These are phyloP conservation scores for Pestalotiopsis sp. DNA, from an alignment of 2,329 filamentous ascomycete species.

Conservation along the genomic window DNA sequence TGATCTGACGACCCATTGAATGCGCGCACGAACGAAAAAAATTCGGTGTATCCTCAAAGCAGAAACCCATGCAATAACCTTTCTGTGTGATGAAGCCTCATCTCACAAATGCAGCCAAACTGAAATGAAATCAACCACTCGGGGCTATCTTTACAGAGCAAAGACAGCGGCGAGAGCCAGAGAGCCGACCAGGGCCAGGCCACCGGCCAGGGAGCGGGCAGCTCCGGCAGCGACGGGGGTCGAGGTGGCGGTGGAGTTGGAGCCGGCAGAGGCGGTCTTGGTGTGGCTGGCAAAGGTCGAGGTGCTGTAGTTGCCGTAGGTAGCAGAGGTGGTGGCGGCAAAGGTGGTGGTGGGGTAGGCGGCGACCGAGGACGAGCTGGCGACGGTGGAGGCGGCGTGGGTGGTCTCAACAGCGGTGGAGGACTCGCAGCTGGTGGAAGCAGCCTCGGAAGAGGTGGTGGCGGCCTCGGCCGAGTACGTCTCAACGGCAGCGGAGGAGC, in stretches of 20 bases:
- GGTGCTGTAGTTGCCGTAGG: constrained; percentile 38
- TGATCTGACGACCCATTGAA: background rate
- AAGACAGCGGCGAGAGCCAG: background rate
- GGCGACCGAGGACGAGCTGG: constrained; percentile 17
- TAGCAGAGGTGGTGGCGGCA: constrained; percentile 31
- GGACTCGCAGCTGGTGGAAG: constrained; percentile 26
- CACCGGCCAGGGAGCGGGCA: background rate
- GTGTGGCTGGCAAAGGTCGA: constrained; percentile 27
- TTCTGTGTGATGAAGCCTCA: background rate
- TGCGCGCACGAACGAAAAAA: background rate
- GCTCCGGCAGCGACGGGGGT: background rate
- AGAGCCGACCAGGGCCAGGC: background rate
- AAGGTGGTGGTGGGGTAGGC: constrained; percentile 33
- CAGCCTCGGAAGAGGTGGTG: constrained; percentile 30
- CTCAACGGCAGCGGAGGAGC: constrained; percentile 22
- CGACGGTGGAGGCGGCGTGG: constrained; percentile 14
- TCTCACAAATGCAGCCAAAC: background rate
- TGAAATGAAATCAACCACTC: background rate
- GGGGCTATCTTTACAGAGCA: background rate
- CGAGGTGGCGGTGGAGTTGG: constrained; percentile 8
- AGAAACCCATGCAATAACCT: background rate
- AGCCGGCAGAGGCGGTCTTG: constrained; percentile 20
- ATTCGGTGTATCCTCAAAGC: background rate
- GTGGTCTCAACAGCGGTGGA: constrained; percentile 16
- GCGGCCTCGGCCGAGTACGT: constrained; percentile 24